These are phyloP conservation scores for Scutellaria galericulata DNA, from an alignment of 257 asterid genomes.

Conservation along the genomic window DNA sequence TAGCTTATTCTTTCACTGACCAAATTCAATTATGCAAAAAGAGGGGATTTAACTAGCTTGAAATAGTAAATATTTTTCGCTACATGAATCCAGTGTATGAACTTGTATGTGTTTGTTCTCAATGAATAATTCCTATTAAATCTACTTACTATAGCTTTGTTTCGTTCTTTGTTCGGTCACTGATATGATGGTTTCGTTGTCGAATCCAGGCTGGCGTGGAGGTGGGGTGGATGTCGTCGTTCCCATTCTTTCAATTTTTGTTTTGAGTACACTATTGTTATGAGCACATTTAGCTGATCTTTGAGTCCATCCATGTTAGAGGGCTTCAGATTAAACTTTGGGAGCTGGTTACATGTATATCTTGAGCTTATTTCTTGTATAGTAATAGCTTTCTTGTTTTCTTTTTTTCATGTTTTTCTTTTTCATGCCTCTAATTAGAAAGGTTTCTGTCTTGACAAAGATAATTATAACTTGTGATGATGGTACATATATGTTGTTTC, in stretches of 20 bases:
- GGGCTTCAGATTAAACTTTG: constrained; percentile 41
- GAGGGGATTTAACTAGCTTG: too few relatives aligned
- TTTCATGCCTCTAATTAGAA: neutral
- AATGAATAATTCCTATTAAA: neutral
- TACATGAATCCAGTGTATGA: too few relatives aligned
- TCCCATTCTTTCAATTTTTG: constrained; percentile 64
- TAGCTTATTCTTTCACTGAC: too few relatives aligned
- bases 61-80: too few relatives aligned
- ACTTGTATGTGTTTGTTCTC: too few relatives aligned
- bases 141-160: constrained; percentile 2
- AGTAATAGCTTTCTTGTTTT: constrained; percentile 39
- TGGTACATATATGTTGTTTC: neutral
- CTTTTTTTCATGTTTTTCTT: neutral
- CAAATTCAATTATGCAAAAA: too few relatives aligned
- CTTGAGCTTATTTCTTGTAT: constrained; percentile 50
- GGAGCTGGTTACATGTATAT: constrained; percentile 52
- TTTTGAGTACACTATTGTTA: constrained; percentile 52
- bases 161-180: constrained; percentile 14
- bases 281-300: constrained; percentile 44
- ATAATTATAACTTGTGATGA: neutral
- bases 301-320: constrained; percentile 44
- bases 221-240: constrained; percentile 49
- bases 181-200: constrained; percentile 28
- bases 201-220: constrained; percentile 51
- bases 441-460: neutral